phyloP scores from a whole-genome alignment of 441 rosid species.

The Gossypium davidsonii region DNA sequence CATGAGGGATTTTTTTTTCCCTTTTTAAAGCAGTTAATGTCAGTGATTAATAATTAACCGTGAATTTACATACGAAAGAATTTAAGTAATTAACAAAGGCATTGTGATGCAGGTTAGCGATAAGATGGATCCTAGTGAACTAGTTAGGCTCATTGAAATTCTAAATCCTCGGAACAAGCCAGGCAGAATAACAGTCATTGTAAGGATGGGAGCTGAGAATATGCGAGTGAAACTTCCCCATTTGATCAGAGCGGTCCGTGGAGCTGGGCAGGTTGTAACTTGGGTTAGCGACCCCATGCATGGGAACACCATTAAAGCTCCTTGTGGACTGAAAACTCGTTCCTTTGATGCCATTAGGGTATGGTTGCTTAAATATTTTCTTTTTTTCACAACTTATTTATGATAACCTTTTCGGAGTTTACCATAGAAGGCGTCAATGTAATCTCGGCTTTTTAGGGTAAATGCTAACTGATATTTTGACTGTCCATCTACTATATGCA shows the following conservation, averaged over 20 bases:
- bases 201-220: conserved; percentile 39
- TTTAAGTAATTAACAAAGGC: conserved; percentile 21
- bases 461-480: background rate
- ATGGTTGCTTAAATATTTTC: conserved; percentile 1
- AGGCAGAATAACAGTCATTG: conserved; percentile 34
- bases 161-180: conserved; percentile 33
- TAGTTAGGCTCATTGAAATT: conserved; percentile 34
- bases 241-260: conserved; percentile 33
- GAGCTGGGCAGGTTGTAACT: conserved; percentile 35
- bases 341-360: conserved; percentile 61
- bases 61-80: conserved; percentile 21
- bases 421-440: background rate
- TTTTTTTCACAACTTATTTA: background rate
- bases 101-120: conserved; percentile 40
- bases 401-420: background rate
- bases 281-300: conserved; percentile 42
- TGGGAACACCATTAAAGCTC: conserved; percentile 42
- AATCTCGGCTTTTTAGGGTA: background rate
- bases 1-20: background rate
- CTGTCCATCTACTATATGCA: background rate
- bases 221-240: conserved; percentile 38
- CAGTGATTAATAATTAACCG: conserved; percentile 20
- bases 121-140: conserved; percentile 63
- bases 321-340: conserved; percentile 59
- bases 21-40: background rate